These are phyloP conservation scores for Ceraceosorus bombacis DNA, from an alignment of 1,284 basidiomycete genomes.

Conservation along the genomic window DNA sequence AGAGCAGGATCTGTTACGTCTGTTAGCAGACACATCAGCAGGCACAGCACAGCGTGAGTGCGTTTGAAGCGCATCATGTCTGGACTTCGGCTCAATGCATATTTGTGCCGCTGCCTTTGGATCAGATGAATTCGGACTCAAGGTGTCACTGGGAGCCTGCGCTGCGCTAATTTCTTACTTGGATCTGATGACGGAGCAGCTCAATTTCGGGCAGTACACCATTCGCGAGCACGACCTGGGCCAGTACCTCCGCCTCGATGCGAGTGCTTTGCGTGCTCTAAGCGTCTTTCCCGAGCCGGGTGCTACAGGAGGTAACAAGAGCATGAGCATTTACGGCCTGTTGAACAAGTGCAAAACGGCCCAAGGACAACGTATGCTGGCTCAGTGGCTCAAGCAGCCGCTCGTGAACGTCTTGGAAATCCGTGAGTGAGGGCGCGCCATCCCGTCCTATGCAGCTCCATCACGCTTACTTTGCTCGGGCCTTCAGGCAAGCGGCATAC, in stretches of 20 bases:
- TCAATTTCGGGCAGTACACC: constrained; percentile 73
- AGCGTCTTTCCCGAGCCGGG: constrained; percentile 66
- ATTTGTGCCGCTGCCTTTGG: not conserved
- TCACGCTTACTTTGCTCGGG: no score
- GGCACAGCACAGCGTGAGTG: constrained; percentile 51
- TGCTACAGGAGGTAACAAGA: constrained; percentile 25
- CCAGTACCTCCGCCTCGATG: constrained; percentile 92
- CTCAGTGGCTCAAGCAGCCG: constrained; percentile 93
- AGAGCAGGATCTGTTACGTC: constrained; percentile 72
- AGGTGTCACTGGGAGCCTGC: constrained; percentile 69
- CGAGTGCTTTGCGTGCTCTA: constrained; percentile 82
- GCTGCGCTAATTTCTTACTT: constrained; percentile 78
- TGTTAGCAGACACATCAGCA: constrained; percentile 55
- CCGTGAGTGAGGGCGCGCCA: constrained; percentile 54
- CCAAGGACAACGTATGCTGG: constrained; percentile 83
- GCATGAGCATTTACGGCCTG: constrained; percentile 69
- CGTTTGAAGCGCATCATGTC: not conserved
- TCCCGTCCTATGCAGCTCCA: no score
- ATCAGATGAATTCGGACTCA: constrained; percentile 69
- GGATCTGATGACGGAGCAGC: constrained; percentile 68
- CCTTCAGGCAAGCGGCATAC: constrained; percentile 10
- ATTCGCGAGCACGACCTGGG: constrained; percentile 81
- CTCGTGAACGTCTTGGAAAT: constrained; percentile 90
- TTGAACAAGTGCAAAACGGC: constrained; percentile 94
- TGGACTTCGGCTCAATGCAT: not conserved